Base-by-base conservation (phyloP, 2,329 filamentous ascomycete genomes). In the Calonectria montana region DNA sequence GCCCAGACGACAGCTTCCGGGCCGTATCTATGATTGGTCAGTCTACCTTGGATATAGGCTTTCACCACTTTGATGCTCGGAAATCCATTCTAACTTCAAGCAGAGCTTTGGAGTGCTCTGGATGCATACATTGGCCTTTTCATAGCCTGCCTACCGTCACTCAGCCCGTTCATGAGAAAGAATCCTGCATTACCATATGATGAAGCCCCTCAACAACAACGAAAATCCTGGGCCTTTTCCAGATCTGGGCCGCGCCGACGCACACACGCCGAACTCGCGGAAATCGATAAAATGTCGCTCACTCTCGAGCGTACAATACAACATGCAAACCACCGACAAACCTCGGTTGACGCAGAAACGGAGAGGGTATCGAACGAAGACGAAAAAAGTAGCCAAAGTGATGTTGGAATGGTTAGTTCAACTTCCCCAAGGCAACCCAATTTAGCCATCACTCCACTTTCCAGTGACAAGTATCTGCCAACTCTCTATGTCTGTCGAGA, bases 271-370 rank as follows among this genome's bases (percentile, higher is more conserved):
- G 53, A 59, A 16, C 53, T 59, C 5, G 53, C 53, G 9, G 53
- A 59, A 39, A 59, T 59, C 21, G 53, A 59, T n/a, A 59, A 59
- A 21, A 59, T 59, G 53, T 59, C 53, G 2, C 35, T 59, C 35
- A 39, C 53, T 0, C 13, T 59, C 6, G 53, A 59, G 13, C 53
- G 53, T 8, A 27, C 31, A 4, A 15, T 59, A 0, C 31, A 59
- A 21, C 31, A n/a, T 4, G 53, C 31, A 18, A 16, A 35, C 18
- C 35, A 6, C 2, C 13, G 21, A 25, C 7, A 39, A 9, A 16
- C 35, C 2, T 27, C 53, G 10, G 35, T 18, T 9, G 35, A 9
- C 12, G 12, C 31, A 4, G 53, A 59, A 37, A 39, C 21, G 53
- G n/a, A 27, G 2, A 39, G 35, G 3, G n/a, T 31, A 8, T 39